Evolutionary conservation across 2,329 filamentous ascomycete species (phyloP).

Genomic region (Chaetomium olivaceum): DNA sequence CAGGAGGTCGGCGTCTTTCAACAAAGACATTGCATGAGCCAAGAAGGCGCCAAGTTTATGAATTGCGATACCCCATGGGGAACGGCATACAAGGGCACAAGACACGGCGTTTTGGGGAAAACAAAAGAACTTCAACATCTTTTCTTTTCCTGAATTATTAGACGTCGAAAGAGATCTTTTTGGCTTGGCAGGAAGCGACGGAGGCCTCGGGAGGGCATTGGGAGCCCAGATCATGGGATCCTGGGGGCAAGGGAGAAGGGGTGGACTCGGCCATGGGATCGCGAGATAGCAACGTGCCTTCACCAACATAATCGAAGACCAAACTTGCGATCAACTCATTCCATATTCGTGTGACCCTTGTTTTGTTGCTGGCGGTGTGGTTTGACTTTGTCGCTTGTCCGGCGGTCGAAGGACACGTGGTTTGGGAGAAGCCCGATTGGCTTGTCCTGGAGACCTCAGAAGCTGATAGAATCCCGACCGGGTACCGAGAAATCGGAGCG

Average conservation of each 20-base stretch:
- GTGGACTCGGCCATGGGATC: neutral
- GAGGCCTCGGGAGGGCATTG: conserved; percentile 6
- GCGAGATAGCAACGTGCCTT: conserved; percentile 1
- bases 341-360: neutral
- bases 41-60: conserved; percentile 34
- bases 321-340: neutral
- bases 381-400: neutral
- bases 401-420: neutral
- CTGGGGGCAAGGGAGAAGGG: neutral
- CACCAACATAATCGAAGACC: neutral
- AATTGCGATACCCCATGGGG: conserved; percentile 39
- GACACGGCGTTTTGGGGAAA: conserved; percentile 39
- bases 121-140: conserved; percentile 43
- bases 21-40: conserved; percentile 40
- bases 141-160: conserved; percentile 37
- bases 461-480: neutral
- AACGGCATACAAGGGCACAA: conserved; percentile 35
- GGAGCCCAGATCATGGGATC: neutral
- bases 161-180: conserved; percentile 34
- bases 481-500: neutral
- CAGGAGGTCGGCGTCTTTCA: conserved; percentile 38
- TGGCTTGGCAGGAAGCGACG: conserved; percentile 31
- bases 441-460: neutral
- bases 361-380: neutral
- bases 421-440: neutral